Percentiles rank a stretch among this genome's conserved stretches.
Evolutionary conservation across 78 protist genomes (phyloP).

Genomic region (Tieghemostelium lacteum): DNA sequence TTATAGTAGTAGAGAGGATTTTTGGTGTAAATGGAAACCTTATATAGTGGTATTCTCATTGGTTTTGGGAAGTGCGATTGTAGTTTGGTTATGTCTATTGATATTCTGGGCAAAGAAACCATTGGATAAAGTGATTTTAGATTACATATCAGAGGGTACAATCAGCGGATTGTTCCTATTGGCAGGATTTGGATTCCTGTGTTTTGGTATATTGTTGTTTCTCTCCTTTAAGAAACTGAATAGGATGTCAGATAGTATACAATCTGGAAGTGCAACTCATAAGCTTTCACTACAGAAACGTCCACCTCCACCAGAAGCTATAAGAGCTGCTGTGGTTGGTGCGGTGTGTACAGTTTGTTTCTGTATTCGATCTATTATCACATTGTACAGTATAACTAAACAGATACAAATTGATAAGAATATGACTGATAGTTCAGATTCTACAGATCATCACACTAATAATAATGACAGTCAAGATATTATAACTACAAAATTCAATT

Average conservation of each 20-base stretch:
- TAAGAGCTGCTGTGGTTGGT: slow-evolving; percentile 67
- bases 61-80: background rate
- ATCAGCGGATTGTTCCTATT: slow-evolving; percentile 40
- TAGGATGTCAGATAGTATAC: background rate
- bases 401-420: background rate
- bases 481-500: slow-evolving; percentile 3
- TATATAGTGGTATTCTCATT: background rate
- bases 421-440: too few species aligned
- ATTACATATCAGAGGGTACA: slow-evolving; percentile 11
- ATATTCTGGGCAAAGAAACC: slow-evolving; percentile 18
- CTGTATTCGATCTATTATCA: slow-evolving; percentile 42
- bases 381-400: slow-evolving; percentile 35
- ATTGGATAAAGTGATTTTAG: background rate
- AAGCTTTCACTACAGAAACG: background rate
- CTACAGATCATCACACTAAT: too few species aligned
- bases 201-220: slow-evolving; percentile 47
- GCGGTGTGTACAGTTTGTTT: slow-evolving; percentile 63
- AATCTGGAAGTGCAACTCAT: background rate
- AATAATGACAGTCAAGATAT: background rate
- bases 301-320: slow-evolving; percentile 64
- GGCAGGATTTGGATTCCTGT: slow-evolving; percentile 65
- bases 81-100: slow-evolving; percentile 19
- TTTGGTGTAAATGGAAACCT: slow-evolving; percentile 54
- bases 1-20: slow-evolving; percentile 18
- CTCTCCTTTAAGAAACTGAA: slow-evolving; percentile 20